Evolutionary conservation across 768 basidiomycete genomes (phyloP).

Genomic region (Mycena indigotica): DNA sequence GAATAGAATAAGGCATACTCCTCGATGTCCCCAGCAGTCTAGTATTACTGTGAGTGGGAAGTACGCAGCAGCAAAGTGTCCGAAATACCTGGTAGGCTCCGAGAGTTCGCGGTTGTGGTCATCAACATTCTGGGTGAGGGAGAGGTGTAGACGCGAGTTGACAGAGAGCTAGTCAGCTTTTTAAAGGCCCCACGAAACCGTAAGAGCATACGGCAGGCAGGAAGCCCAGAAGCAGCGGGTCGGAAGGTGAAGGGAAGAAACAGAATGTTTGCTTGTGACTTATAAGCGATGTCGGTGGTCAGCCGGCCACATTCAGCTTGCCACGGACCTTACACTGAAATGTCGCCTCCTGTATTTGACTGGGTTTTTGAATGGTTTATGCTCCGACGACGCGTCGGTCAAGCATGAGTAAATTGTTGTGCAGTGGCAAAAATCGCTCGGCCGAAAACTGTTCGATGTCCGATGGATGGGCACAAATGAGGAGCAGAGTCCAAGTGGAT

Average conservation of each 20-base stretch:
- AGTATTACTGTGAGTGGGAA: not conserved
- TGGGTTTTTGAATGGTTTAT: too few relatives aligned
- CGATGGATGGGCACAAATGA: not conserved
- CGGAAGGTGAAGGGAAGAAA: not conserved
- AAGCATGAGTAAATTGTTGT: not conserved
- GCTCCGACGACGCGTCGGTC: not conserved
- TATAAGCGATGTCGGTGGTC: not conserved
- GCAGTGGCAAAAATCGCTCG: not conserved
- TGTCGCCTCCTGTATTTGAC: not conserved
- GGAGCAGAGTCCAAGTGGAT: not conserved
- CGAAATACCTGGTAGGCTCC: conserved; percentile 30
- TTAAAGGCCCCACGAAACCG: not conserved
- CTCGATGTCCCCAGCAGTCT: conserved; percentile 68
- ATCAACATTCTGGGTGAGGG: not conserved
- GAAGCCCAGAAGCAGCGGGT: not conserved
- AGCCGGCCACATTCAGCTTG: not conserved
- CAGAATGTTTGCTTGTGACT: not conserved
- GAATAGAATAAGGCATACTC: conserved; percentile 21
- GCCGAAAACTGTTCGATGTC: not conserved
- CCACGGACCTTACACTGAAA: not conserved
- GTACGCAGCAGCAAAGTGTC: not conserved
- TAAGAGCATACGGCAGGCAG: not conserved
- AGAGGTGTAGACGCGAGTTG: conserved; percentile 23
- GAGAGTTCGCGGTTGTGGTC: conserved; percentile 2
- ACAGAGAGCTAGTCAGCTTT: not conserved